Evolutionary conservation across 2,329 filamentous ascomycete species (phyloP).

Genomic region (Ramularia collo-cygni): DNA sequence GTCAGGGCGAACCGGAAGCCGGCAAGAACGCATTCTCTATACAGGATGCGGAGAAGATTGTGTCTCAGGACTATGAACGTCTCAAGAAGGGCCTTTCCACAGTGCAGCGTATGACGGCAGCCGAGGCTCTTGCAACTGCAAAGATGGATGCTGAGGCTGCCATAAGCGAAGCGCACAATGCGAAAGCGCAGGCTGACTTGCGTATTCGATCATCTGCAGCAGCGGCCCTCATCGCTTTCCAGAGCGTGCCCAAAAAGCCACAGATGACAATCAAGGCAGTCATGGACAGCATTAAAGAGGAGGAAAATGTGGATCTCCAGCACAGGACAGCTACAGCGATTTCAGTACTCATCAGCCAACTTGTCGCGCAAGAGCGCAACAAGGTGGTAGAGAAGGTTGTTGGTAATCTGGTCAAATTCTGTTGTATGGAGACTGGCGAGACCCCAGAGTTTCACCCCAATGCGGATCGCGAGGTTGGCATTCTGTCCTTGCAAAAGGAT

Average conservation of each 20-base stretch:
- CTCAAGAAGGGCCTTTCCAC: slow-evolving; percentile 85
- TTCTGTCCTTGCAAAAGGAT: slow-evolving; percentile 92
- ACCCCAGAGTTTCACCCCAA: slow-evolving; percentile 92
- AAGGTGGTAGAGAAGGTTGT: slow-evolving; percentile 94
- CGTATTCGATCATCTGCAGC: slow-evolving; percentile 82
- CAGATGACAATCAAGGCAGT: slow-evolving; percentile 88
- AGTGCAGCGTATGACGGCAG: slow-evolving; percentile 76
- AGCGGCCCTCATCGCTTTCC: slow-evolving; percentile 81
- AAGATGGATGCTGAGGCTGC: slow-evolving; percentile 61
- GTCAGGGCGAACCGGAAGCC: slow-evolving; percentile 87
- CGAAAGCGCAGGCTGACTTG: slow-evolving; percentile 76
- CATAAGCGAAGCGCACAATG: slow-evolving; percentile 69
- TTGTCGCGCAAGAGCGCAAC: slow-evolving; percentile 70
- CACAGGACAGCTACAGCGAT: slow-evolving; percentile 79
- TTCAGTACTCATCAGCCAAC: slow-evolving; percentile 75
- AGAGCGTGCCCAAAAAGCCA: slow-evolving; percentile 84
- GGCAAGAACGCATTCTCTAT: slow-evolving; percentile 91
- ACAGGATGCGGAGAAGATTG: slow-evolving; percentile 77
- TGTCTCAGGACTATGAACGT: slow-evolving; percentile 77
- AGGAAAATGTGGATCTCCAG: slow-evolving; percentile 86
- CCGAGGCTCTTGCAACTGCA: slow-evolving; percentile 71
- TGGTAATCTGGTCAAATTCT: slow-evolving; percentile 92
- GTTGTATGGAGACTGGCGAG: slow-evolving; percentile 93
- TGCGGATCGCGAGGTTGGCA: slow-evolving; percentile 66
- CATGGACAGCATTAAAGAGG: slow-evolving; percentile 96